These are phyloP conservation scores for Arxiozyma telluris DNA, from an alignment of 1,139 yeast genomes.

Conservation along the genomic window DNA sequence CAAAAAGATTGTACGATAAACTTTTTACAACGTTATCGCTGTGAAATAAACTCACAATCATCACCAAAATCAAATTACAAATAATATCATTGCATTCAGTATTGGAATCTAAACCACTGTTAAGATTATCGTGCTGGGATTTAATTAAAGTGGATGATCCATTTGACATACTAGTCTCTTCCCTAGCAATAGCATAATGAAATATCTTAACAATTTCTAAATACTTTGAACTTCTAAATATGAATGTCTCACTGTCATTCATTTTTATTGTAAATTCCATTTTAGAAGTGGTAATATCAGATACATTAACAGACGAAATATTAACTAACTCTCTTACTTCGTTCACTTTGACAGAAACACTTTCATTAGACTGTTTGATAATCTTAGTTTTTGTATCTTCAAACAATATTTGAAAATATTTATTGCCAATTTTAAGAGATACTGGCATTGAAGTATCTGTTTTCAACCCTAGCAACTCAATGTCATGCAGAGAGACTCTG, in stretches of 20 bases:
- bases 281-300: conserved; percentile 42
- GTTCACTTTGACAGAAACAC: conserved; percentile 34
- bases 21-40: conserved; percentile 49
- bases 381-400: conserved; percentile 36
- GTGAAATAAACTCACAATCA: conserved; percentile 58
- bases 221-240: conserved; percentile 51
- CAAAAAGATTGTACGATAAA: conserved; percentile 55
- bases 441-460: conserved; percentile 43
- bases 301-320: conserved; percentile 44
- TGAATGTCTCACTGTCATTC: conserved; percentile 37
- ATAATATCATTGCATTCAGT: conserved; percentile 22
- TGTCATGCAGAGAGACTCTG: conserved; percentile 39
- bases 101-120: background rate
- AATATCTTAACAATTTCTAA: conserved; percentile 61
- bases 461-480: conserved; percentile 37
- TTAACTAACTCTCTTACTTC: conserved; percentile 48
- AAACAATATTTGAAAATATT: conserved; percentile 48
- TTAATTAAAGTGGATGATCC: conserved; percentile 7
- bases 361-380: conserved; percentile 25
- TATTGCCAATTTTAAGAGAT: conserved; percentile 59
- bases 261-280: conserved; percentile 54
- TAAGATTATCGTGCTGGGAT: background rate
- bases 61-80: conserved; percentile 55
- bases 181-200: conserved; percentile 50
- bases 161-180: conserved; percentile 35